Evolutionary conservation across 2,329 filamentous ascomycete species (phyloP).

Genomic region (Colletotrichum caudatum): DNA sequence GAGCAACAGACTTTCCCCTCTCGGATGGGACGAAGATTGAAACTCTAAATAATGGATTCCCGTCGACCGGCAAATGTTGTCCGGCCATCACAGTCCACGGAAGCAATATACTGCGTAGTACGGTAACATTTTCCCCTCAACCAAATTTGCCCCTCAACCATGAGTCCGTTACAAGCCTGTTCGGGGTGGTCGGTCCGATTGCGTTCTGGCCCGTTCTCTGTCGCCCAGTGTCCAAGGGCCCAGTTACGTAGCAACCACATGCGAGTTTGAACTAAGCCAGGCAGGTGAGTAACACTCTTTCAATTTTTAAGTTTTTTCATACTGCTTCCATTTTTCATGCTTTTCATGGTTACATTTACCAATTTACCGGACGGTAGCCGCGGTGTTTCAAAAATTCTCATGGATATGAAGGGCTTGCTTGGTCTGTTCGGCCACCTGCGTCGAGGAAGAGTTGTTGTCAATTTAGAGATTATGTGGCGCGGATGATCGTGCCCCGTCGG

Average conservation of each 20-base stretch:
- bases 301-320: too few relatives aligned
- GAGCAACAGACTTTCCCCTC: not conserved
- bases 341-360: not conserved
- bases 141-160: too few relatives aligned
- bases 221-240: too few relatives aligned
- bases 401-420: not conserved
- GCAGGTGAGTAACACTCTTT: too few relatives aligned
- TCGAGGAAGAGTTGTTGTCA: not conserved
- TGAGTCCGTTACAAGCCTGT: not conserved
- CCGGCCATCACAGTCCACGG: too few relatives aligned
- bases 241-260: not conserved
- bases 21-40: not conserved
- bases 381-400: not conserved
- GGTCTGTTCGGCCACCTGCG: not conserved
- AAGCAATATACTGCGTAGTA: too few relatives aligned
- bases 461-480: not conserved
- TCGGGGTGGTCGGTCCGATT: too few relatives aligned
- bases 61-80: too few relatives aligned
- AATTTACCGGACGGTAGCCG: not conserved
- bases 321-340: not conserved
- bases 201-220: too few relatives aligned
- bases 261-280: too few relatives aligned
- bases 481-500: not conserved
- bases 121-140: too few relatives aligned
- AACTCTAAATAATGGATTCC: too few relatives aligned